phyloP scores from a whole-genome alignment of 1,139 yeast species.

The Lodderomyces parapsilosis region DNA sequence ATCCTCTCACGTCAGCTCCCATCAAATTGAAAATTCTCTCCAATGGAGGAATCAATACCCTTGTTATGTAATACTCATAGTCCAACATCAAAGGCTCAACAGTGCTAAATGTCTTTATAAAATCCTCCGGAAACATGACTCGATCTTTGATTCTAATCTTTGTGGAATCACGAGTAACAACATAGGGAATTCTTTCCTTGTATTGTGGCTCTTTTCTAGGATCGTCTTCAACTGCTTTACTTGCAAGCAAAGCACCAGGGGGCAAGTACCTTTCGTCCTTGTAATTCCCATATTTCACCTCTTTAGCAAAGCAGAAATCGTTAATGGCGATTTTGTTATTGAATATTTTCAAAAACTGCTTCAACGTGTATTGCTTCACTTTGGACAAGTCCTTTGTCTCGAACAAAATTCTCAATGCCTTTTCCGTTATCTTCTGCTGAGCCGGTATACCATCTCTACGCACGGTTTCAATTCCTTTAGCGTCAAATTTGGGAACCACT shows the following conservation, averaged over 20 bases:
- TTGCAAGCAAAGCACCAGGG: conserved; percentile 85
- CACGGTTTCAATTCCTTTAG: conserved; percentile 94
- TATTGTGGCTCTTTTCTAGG: conserved; percentile 82
- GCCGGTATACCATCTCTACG: conserved; percentile 95
- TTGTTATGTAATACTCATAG: conserved; percentile 78
- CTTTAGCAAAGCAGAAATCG: conserved; percentile 91
- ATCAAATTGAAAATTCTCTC: conserved; percentile 78
- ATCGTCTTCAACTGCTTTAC: conserved; percentile 60
- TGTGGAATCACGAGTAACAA: conserved; percentile 67
- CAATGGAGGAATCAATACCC: conserved; percentile 84
- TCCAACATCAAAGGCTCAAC: conserved; percentile 54
- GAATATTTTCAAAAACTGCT: conserved; percentile 66
- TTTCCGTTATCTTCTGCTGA: conserved; percentile 79
- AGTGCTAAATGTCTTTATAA: conserved; percentile 41
- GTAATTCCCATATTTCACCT: conserved; percentile 81
- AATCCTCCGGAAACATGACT: conserved; percentile 75
- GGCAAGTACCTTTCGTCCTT: conserved; percentile 72
- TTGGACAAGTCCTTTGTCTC: conserved; percentile 68
- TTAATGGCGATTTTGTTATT: conserved; percentile 62
- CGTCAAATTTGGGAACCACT: conserved; percentile 70
- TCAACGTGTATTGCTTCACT: conserved; percentile 63
- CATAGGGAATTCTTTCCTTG: conserved; percentile 82
- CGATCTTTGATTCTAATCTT: conserved; percentile 74
- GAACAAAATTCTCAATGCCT: conserved; percentile 64
- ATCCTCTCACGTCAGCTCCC: conserved; percentile 74